phyloP scores from a whole-genome alignment of 768 basidiomycete species.

The Dioszegia crocea region DNA sequence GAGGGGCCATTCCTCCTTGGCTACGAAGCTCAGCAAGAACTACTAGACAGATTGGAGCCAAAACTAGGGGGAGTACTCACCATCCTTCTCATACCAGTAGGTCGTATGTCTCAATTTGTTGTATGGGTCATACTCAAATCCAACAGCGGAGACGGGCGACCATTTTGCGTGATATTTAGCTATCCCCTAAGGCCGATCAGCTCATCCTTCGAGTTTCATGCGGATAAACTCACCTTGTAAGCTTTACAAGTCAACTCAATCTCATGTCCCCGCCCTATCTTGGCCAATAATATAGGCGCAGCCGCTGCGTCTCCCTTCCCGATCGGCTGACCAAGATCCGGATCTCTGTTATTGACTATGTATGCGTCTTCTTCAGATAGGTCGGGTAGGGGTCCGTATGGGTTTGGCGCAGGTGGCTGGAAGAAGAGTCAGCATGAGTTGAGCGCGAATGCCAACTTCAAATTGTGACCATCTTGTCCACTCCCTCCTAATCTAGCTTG shows the following conservation, averaged over 20 bases:
- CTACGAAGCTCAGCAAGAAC: slow-evolving; percentile 32
- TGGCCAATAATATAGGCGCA: slow-evolving; percentile 76
- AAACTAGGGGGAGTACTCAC: slow-evolving; percentile 20
- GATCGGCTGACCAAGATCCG: slow-evolving; percentile 74
- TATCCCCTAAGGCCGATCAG: slow-evolving; percentile 62
- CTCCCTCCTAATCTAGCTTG: too few relatives aligned
- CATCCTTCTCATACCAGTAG: slow-evolving; percentile 75
- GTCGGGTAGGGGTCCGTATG: slow-evolving; percentile 35
- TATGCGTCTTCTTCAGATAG: slow-evolving; percentile 59
- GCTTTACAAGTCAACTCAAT: slow-evolving; percentile 78
- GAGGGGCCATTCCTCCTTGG: slow-evolving; percentile 83
- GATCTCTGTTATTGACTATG: slow-evolving; percentile 63
- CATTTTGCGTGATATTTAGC: slow-evolving; percentile 99
- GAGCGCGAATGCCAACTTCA: too few relatives aligned
- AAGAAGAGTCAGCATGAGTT: not conserved
- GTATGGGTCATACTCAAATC: slow-evolving; percentile 96
- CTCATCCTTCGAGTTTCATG: not conserved
- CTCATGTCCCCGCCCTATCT: slow-evolving; percentile 91
- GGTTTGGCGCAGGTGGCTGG: slow-evolving; percentile 30
- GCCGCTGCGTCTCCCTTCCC: slow-evolving; percentile 63
- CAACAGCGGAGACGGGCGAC: slow-evolving; percentile 91
- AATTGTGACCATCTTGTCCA: too few relatives aligned
- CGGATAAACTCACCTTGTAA: slow-evolving; percentile 66
- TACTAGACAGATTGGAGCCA: too few relatives aligned
- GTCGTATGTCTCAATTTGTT: slow-evolving; percentile 94